phyloP scores from a whole-genome alignment of 2,329 filamentous ascomycete species.

The Penicillium expansum region DNA sequence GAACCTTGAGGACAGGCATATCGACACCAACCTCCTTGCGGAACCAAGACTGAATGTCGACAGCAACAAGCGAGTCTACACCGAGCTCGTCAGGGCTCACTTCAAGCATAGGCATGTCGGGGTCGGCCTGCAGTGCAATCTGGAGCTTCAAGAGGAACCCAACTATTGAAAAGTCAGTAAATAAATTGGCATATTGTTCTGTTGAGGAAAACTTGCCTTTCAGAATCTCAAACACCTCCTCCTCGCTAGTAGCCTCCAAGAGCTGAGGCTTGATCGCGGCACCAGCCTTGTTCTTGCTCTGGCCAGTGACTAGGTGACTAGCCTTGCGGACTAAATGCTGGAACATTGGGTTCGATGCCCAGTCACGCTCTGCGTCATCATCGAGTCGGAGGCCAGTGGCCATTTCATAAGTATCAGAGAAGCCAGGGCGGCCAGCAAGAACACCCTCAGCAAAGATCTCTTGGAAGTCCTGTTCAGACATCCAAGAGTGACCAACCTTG shows the following conservation, averaged over 20 bases:
- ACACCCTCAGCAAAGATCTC: conserved; percentile 33
- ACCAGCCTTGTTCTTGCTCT: conserved; percentile 13
- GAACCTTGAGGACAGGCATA: not conserved
- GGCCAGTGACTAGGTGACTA: not conserved
- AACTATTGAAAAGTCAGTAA: conserved; percentile 5
- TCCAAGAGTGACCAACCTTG: conserved; percentile 17
- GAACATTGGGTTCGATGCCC: conserved; percentile 21
- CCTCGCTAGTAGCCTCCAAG: conserved; percentile 8
- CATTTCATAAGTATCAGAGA: conserved; percentile 14
- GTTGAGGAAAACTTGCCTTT: conserved; percentile 6
- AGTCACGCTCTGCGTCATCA: conserved; percentile 16
- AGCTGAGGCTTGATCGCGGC: conserved; percentile 11
- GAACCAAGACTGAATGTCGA: not conserved
- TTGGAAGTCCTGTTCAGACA: conserved; percentile 32
- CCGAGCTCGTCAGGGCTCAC: conserved; percentile 15
- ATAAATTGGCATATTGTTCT: too few species aligned
- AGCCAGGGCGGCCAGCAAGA: conserved; percentile 5
- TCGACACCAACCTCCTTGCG: not conserved
- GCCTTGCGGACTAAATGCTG: conserved; percentile 21
- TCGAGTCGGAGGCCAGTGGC: conserved; percentile 20
- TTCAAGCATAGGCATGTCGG: conserved; percentile 10
- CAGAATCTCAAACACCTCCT: conserved; percentile 11
- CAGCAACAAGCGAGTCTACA: not conserved
- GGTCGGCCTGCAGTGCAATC: conserved; percentile 16
- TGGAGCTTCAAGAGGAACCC: conserved; percentile 14